A percentile compares a stretch with the other conserved stretches of the same genome.
These are phyloP conservation scores for Lentinula raphanica DNA, from an alignment of 768 basidiomycete genomes.

Conservation along the genomic window DNA sequence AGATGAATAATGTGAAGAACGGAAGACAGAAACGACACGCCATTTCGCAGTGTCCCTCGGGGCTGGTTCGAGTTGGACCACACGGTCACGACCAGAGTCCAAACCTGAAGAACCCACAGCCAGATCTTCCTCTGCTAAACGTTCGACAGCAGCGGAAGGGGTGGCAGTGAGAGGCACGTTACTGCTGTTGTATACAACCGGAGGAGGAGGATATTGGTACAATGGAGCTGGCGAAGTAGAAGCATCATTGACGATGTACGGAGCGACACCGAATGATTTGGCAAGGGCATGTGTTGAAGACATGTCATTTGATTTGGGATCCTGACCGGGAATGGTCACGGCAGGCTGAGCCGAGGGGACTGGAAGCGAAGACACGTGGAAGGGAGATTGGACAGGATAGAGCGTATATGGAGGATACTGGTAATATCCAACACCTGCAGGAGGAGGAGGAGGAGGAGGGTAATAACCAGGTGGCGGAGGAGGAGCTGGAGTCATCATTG, in stretches of 20 bases:
- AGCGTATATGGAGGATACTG: constrained; percentile 21
- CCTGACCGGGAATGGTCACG: constrained; percentile 57
- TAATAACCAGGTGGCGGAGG: constrained; percentile 37
- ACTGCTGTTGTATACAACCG: not conserved
- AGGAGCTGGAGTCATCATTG: constrained; percentile 29
- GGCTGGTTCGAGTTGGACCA: constrained; percentile 41
- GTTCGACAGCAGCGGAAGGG: constrained; percentile 31
- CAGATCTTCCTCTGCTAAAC: constrained; percentile 63
- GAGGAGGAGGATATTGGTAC: not conserved
- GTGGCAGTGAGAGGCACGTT: not conserved
- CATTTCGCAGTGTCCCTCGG: constrained; percentile 63
- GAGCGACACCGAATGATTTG: constrained; percentile 73
- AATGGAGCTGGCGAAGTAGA: constrained; percentile 19
- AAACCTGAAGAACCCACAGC: constrained; percentile 73
- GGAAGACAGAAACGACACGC: constrained; percentile 46
- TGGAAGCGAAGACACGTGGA: constrained; percentile 9
- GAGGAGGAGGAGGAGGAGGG: constrained; percentile 27
- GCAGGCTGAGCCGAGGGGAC: constrained; percentile 16
- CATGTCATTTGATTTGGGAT: constrained; percentile 77
- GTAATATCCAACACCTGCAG: constrained; percentile 32
- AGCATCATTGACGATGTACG: constrained; percentile 62
- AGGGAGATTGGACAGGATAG: constrained; percentile 17
- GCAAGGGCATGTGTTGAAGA: constrained; percentile 71
- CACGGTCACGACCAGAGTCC: constrained; percentile 62
- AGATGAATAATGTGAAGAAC: constrained; percentile 14